Evolutionary conservation across 257 asterid species (phyloP), one percentile per base, ranked within the genome.

Genomic region (Salvia splendens): DNA sequence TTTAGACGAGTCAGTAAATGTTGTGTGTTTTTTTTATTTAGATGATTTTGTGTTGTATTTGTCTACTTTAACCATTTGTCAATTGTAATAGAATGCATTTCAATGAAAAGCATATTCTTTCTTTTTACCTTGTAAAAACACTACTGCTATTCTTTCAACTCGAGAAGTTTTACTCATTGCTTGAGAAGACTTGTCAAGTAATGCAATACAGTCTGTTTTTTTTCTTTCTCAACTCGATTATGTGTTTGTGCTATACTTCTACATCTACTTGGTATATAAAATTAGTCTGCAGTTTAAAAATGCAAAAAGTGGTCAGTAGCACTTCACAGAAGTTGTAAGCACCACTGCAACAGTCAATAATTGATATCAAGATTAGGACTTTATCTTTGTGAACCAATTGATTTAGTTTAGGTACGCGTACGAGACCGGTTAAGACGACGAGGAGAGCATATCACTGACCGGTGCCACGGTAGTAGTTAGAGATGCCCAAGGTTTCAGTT

Each of bases 401-500:
- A 33, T 6, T 38, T 45, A 41, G 20, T 74, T 81, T 77, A 92
- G 99, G 85, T 91, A 88, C 6, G 91, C 96, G 6, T 88, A 91
- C 51, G 99, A 94, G 85, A 83, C 86, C 3, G 95, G 87, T 32
- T 96, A 88, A 17, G 97, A 93, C 15, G 99, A 91, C 0, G 99
- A 93, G 72, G 97, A 88, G 73, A 95, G 89, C 32, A 69, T 94
- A 56, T 70, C 95, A 17, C 88, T 94, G 62, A 94, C 96, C 1
- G 82, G 82, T 45, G 80, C 75, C 6, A 89, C 89, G 51, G 88
- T 80, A 28, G 70, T 79, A 70, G 87, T 80, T 46, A n/a, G n/a
- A n/a, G n/a, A n/a, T n/a, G n/a, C n/a, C n/a, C n/a, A n/a, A n/a
- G n/a, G n/a, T n/a, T n/a, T n/a, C n/a, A n/a, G n/a, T n/a, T n/a